phyloP scores from a whole-genome alignment of 2,329 filamentous ascomycete species.

The Orbilia quercus region DNA sequence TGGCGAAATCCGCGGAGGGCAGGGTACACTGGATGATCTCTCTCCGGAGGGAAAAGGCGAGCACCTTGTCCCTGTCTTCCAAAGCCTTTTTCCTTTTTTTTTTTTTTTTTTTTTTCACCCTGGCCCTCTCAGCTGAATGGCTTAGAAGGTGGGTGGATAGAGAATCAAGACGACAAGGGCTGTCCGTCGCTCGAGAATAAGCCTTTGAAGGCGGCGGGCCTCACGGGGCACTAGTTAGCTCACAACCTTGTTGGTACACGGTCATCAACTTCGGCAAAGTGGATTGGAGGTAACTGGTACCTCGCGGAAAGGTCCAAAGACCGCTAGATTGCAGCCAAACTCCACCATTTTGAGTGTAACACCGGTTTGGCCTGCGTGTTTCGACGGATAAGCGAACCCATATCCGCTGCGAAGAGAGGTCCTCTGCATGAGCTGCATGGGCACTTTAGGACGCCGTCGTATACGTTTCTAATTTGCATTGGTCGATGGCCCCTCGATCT shows the following conservation, averaged over 20 bases:
- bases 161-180: constrained; percentile 28
- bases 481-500: constrained; percentile 45
- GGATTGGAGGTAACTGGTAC: constrained; percentile 45
- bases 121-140: constrained; percentile 24
- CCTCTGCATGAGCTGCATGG: constrained; percentile 46
- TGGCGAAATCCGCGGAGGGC: constrained; percentile 43
- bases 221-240: constrained; percentile 17
- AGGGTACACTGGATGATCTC: constrained; percentile 17
- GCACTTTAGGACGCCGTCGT: constrained; percentile 43
- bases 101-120: constrained; percentile 11
- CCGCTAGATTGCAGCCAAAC: constrained; percentile 13
- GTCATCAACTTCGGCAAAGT: constrained; percentile 48
- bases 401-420: constrained; percentile 28
- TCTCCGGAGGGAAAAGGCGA: constrained; percentile 35
- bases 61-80: constrained; percentile 5
- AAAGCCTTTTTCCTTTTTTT: constrained; percentile 16
- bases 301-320: constrained; percentile 40
- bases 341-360: constrained; percentile 33
- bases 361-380: constrained; percentile 36
- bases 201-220: constrained; percentile 25
- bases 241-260: constrained; percentile 33
- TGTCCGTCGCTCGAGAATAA: constrained; percentile 23
- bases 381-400: constrained; percentile 49
- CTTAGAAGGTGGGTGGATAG: constrained; percentile 46
- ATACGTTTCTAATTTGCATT: constrained; percentile 56